phyloP scores from a whole-genome alignment of 1,284 basidiomycete species.

The Schizophyllum amplum region DNA sequence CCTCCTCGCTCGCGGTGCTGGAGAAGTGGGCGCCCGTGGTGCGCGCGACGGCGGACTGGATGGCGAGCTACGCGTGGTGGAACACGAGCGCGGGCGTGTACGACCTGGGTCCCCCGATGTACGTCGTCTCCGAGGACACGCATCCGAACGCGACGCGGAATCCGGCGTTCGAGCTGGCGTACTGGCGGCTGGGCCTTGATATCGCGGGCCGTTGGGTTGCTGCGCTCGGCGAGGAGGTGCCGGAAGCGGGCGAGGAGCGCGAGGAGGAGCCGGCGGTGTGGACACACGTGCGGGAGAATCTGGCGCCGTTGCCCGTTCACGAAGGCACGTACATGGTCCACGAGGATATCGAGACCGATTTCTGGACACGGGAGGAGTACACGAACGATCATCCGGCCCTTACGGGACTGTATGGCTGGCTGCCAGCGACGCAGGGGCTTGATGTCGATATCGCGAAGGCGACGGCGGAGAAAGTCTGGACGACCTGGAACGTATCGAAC shows the following conservation, averaged over 20 bases:
- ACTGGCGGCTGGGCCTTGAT: slow-evolving; percentile 45
- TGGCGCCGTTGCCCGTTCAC: slow-evolving; percentile 41
- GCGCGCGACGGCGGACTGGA: slow-evolving; percentile 49
- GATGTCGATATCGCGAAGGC: slow-evolving; percentile 35
- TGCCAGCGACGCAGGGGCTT: slow-evolving; percentile 41
- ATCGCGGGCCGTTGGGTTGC: slow-evolving; percentile 42
- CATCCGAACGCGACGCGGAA: slow-evolving; percentile 44
- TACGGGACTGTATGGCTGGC: slow-evolving; percentile 50
- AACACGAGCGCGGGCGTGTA: slow-evolving; percentile 39
- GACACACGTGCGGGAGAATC: slow-evolving; percentile 34
- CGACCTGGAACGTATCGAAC: slow-evolving; percentile 46
- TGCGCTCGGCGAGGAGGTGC: slow-evolving; percentile 31
- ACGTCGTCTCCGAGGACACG: slow-evolving; percentile 50
- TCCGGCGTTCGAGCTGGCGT: slow-evolving; percentile 50
- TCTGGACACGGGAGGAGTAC: slow-evolving; percentile 42
- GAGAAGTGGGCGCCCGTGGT: slow-evolving; percentile 44
- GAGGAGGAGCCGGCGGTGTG: slow-evolving; percentile 31
- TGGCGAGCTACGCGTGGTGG: slow-evolving; percentile 46
- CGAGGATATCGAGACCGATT: slow-evolving; percentile 43
- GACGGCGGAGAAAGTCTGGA: slow-evolving; percentile 48
- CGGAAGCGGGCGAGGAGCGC: too few species aligned
- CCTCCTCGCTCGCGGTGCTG: slow-evolving; percentile 23
- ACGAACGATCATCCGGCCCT: slow-evolving; percentile 54
- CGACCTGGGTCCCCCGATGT: slow-evolving; percentile 53
- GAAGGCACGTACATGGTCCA: slow-evolving; percentile 47